Evolutionary conservation across 257 asterid genomes (phyloP), one percentile per base, ranked within the genome.

Genomic region (Perilla frutescens): DNA sequence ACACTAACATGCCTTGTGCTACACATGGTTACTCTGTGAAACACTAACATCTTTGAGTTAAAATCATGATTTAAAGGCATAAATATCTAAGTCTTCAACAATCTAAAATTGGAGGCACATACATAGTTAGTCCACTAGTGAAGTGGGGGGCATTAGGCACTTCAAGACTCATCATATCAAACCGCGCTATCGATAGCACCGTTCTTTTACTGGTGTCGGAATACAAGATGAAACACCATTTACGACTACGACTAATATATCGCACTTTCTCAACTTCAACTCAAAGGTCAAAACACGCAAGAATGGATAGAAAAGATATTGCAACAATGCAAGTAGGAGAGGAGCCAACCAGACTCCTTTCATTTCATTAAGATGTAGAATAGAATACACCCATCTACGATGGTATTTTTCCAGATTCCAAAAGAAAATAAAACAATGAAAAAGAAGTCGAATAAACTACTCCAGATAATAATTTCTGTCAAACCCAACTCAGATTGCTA

Each of bases 381-480:
- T 13, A 65, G 31, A 59, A 62, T 63, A 79, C 76, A 62, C 44
- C 79, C 66, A 78, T 65, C 78, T 67, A 72, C 43, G 51, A 56
- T 56, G 40, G 37, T 78, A 34, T 53, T 62, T 58, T 63, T 6
- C 31, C 68, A 62, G 37, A 41, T 47, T 45, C 6, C 44, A 48
- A 54, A 36, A 62, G 65, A 37, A 57, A 32, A 41, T 47, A 60
- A 47, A 76, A 5, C 45, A 67, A 71, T n/a, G 60, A 59, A 37
- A 66, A 40, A 40, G 20, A 56, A 74, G 5, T 59, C 50, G 37
- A 70, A 61, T 26, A 48, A 44, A 60, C 80, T 79, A 73, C 70
- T 20, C 26, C 26, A 68, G 70, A 56, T 29, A 68, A 62, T 72
- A 62, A 44, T 79, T 45, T 43, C 74, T 75, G 77, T 65, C 81